These are phyloP conservation scores for Oryza punctata DNA, from an alignment of 176 grass and related monocot species.

Conservation along the genomic window DNA sequence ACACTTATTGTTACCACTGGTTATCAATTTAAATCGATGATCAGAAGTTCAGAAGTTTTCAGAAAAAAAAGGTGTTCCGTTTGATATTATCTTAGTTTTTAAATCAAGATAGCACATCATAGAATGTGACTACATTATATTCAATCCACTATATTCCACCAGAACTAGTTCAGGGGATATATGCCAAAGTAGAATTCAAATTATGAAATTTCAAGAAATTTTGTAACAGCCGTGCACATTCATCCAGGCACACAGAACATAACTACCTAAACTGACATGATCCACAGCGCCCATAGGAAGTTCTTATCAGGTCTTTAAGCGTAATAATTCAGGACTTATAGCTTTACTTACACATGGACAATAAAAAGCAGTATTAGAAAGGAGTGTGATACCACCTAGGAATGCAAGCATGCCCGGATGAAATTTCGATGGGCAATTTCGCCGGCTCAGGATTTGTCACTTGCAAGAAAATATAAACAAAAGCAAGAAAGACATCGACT, in stretches of 20 bases:
- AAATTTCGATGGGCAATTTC: neutral
- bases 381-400: neutral
- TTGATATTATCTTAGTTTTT: neutral
- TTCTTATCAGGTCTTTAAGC: constrained; percentile 10
- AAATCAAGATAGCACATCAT: constrained; percentile 19
- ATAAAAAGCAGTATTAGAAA: neutral
- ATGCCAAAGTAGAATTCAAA: neutral
- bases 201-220: neutral
- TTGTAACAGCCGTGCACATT: neutral
- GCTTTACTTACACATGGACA: neutral
- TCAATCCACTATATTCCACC: constrained; percentile 9
- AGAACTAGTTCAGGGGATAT: neutral
- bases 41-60: neutral
- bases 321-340: neutral
- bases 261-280: neutral
- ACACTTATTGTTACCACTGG: neutral
- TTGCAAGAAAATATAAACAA: constrained; percentile 23
- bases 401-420: neutral
- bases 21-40: neutral
- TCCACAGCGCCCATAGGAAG: neutral
- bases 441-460: neutral
- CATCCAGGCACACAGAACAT: neutral
- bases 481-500: neutral
- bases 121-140: neutral
- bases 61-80: neutral